Evolutionary conservation across 2,329 filamentous ascomycete genomes (phyloP).

Genomic region (Fusarium praegraminearum): DNA sequence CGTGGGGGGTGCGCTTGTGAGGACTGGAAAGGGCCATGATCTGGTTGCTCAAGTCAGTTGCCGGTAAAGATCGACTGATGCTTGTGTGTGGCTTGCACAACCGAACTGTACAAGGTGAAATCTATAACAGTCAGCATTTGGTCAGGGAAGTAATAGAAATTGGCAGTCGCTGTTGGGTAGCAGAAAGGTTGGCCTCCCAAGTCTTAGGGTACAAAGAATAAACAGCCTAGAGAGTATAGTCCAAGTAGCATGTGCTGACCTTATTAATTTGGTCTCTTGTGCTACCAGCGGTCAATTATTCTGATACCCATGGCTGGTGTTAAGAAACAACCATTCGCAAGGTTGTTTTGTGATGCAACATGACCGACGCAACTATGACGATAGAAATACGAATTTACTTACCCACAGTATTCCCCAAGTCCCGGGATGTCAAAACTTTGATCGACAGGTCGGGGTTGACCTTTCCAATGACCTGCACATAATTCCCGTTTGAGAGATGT

Average conservation of each 20-base stretch:
- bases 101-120: constrained; percentile 77
- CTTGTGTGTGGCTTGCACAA: constrained; percentile 88
- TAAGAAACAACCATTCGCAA: neutral
- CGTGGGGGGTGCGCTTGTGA: constrained; percentile 46
- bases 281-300: no score
- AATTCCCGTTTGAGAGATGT: constrained; percentile 76
- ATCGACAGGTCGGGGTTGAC: constrained; percentile 79
- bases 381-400: constrained; percentile 53
- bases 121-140: constrained; percentile 63
- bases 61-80: constrained; percentile 81
- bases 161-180: neutral
- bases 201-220: no score
- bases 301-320: neutral
- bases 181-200: no score
- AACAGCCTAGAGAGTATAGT: no score
- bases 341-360: neutral
- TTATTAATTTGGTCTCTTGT: no score
- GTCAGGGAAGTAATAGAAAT: neutral
- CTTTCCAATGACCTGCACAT: constrained; percentile 82
- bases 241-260: neutral
- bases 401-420: constrained; percentile 78
- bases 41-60: constrained; percentile 52
- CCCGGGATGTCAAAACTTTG: constrained; percentile 75
- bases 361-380: constrained; percentile 36
- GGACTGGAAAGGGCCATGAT: constrained; percentile 43